Evolutionary conservation across 306 rosid species (phyloP).

Genomic region (Argentina anserina): DNA sequence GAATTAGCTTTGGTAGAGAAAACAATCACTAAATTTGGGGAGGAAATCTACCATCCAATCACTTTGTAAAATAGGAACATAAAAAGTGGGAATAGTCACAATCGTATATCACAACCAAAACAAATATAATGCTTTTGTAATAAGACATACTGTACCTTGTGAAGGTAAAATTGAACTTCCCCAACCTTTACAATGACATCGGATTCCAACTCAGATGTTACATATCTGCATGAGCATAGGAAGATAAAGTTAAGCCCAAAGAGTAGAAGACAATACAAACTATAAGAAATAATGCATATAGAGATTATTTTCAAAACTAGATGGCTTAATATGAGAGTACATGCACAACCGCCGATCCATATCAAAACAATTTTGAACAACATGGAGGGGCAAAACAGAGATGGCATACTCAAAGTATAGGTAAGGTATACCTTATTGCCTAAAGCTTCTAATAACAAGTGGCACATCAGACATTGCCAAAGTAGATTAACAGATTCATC

Average conservation of each 20-base stretch:
- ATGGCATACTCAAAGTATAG: not conserved
- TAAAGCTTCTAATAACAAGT: not conserved
- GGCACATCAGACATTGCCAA: not conserved
- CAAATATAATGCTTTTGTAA: not conserved
- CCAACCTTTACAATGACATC: constrained; percentile 69
- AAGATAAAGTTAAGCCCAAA: not conserved
- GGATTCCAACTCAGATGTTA: constrained; percentile 78
- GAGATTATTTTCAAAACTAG: not conserved
- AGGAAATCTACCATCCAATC: not conserved
- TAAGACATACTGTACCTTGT: constrained; percentile 69
- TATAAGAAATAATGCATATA: not conserved
- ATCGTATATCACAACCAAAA: not conserved
- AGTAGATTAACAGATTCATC: not conserved
- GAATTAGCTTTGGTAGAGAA: not conserved
- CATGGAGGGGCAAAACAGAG: not conserved
- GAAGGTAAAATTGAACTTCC: constrained; percentile 82
- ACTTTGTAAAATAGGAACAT: not conserved
- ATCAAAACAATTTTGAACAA: not conserved
- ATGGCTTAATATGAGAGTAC: not conserved
- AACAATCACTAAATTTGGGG: not conserved
- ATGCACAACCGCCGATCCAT: not conserved
- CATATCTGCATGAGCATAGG: constrained; percentile 50
- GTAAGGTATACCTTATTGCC: not conserved
- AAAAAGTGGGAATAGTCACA: not conserved
- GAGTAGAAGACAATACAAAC: not conserved